A percentile compares a stretch with the other conserved stretches of the same genome.
These are phyloP conservation scores for Phialemoniopsis sp. DNA, from an alignment of 2,329 filamentous ascomycete species.

Conservation along the genomic window DNA sequence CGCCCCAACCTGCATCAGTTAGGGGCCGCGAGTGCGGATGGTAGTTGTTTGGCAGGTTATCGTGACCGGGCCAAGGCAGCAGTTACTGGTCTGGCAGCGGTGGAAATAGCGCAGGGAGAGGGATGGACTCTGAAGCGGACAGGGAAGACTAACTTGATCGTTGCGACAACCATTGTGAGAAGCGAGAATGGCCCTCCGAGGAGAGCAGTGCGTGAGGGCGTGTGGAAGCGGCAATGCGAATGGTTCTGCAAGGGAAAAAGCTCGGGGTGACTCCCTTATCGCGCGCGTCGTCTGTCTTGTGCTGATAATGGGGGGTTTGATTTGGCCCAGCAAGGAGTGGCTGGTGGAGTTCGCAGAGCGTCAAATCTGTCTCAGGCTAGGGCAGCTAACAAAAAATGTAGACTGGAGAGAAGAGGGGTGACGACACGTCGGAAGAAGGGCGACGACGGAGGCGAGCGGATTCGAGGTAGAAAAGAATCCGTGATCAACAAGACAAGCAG, in stretches of 20 bases:
- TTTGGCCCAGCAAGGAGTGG: neutral
- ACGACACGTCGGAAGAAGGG: too few species aligned
- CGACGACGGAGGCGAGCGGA: neutral
- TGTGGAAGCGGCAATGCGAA: constrained; percentile 7
- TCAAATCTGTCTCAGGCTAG: too few species aligned
- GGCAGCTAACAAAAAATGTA: too few species aligned
- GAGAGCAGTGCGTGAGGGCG: constrained; percentile 24
- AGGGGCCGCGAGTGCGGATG: too few species aligned
- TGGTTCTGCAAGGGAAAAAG: constrained; percentile 6
- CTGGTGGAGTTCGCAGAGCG: too few species aligned
- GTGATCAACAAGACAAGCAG: neutral
- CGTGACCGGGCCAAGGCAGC: constrained; percentile 2
- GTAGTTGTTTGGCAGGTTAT: too few species aligned
- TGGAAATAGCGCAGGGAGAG: constrained; percentile 4
- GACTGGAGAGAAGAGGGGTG: too few species aligned
- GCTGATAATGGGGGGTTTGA: constrained; percentile 1
- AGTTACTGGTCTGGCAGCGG: constrained; percentile 8
- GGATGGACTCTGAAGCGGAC: neutral
- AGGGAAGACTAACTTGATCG: constrained; percentile 54
- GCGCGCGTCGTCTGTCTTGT: neutral
- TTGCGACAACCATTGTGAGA: constrained; percentile 57
- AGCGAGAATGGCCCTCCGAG: constrained; percentile 29
- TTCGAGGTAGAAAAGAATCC: neutral
- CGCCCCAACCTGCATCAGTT: too few species aligned
- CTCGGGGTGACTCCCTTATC: constrained; percentile 2